phyloP scores from a whole-genome alignment of 495 filamentous ascomycete species.

The Hamigera avellanea region DNA sequence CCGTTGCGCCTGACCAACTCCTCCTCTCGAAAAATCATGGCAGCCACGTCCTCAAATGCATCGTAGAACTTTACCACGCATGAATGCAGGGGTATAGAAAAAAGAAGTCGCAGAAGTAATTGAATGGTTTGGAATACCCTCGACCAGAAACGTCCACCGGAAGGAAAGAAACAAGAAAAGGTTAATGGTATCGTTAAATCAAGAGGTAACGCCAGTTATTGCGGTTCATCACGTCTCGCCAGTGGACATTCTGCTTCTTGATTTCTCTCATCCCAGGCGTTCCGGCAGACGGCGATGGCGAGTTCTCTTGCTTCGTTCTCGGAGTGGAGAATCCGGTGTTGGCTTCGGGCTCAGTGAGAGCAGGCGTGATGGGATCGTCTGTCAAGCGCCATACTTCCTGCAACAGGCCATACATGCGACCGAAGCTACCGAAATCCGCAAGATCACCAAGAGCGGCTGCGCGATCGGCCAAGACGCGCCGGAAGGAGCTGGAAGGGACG shows the following conservation, averaged over 20 bases:
- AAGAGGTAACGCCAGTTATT: constrained; percentile 89
- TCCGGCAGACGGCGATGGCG: constrained; percentile 5
- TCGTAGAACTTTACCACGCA: no score
- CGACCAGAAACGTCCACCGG: no score
- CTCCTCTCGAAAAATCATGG: no score
- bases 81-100: no score
- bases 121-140: no score
- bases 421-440: constrained; percentile 73
- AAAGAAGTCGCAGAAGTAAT: no score
- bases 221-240: constrained; percentile 88
- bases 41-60: no score
- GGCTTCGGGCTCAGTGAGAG: not conserved
- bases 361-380: constrained; percentile 34
- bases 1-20: no score
- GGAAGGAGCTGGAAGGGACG: constrained; percentile 56
- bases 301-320: constrained; percentile 12
- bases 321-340: constrained; percentile 7
- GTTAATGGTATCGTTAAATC: no score
- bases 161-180: no score
- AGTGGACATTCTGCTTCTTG: constrained; percentile 61
- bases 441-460: constrained; percentile 59
- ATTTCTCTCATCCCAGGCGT: constrained; percentile 9
- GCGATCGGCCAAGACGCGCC: constrained; percentile 61
- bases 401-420: constrained; percentile 66
- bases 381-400: constrained; percentile 71